These are phyloP conservation scores for Talaromyces stipitatus DNA, from an alignment of 495 filamentous ascomycete species.

Conservation along the genomic window DNA sequence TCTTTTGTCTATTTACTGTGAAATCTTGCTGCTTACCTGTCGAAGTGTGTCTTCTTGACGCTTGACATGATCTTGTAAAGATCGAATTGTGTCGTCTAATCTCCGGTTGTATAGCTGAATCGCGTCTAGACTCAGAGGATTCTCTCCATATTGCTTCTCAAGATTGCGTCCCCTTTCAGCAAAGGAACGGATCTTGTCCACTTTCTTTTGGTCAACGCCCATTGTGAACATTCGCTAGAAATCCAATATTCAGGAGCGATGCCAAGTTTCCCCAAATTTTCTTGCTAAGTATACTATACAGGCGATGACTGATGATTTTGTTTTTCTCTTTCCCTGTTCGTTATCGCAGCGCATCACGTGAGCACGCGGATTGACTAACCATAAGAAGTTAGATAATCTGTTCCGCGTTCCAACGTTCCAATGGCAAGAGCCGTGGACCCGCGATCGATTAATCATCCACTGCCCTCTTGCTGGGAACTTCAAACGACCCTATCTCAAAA, in stretches of 20 bases:
- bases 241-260: background rate
- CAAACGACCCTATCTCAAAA: background rate
- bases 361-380: slow-evolving; percentile 2
- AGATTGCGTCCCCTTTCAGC: slow-evolving; percentile 27
- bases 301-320: too few species aligned
- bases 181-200: slow-evolving; percentile 33
- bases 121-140: slow-evolving; percentile 24
- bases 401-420: background rate
- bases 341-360: slow-evolving; percentile 2
- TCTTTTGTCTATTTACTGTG: background rate
- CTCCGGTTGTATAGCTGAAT: slow-evolving; percentile 37
- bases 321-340: background rate
- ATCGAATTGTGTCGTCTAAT: slow-evolving; percentile 56
- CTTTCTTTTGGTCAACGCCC: slow-evolving; percentile 24
- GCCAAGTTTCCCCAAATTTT: too few species aligned
- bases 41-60: slow-evolving; percentile 58
- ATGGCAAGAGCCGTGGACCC: background rate
- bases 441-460: background rate
- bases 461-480: background rate
- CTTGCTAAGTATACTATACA: too few species aligned
- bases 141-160: slow-evolving; percentile 25
- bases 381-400: background rate
- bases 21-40: slow-evolving; percentile 26
- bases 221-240: slow-evolving; percentile 10
- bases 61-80: slow-evolving; percentile 56